Conservation (phyloP, 306 rosid species). For the Cicer arietinum region DNA sequence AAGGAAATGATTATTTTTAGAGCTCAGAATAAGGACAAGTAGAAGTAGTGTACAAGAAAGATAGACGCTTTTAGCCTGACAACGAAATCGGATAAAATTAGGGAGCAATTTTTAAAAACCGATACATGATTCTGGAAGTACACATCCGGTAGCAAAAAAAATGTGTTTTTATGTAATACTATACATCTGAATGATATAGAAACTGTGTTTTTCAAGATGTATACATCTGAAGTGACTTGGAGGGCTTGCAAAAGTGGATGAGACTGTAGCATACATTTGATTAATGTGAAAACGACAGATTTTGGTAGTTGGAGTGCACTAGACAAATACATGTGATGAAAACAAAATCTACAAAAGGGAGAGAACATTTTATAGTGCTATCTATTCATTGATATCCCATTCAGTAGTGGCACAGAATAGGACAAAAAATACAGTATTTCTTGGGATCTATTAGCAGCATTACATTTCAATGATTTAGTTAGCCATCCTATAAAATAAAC, state of each 20-base stretch:
- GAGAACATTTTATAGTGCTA: neutral
- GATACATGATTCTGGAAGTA: no score
- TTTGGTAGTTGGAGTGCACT: neutral
- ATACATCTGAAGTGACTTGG: no score
- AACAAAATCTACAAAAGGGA: neutral
- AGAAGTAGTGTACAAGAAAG: neutral
- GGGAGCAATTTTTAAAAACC: no score
- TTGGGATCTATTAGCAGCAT: no score
- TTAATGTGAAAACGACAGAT: neutral
- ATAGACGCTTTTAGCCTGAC: neutral
- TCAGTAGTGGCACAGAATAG: neutral
- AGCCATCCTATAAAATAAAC: no score
- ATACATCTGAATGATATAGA: no score
- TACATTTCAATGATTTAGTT: no score
- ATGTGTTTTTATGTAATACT: no score
- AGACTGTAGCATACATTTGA: neutral
- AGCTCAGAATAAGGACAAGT: slow-evolving; percentile 10
- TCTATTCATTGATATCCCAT: neutral
- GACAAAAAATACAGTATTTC: no score
- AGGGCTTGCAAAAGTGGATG: neutral
- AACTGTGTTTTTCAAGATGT: no score
- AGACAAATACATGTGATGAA: slow-evolving; percentile 6
- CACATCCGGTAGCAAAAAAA: no score
- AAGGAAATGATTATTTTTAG: neutral
- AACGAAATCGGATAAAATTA: neutral